Evolutionary conservation across 345 rosid genomes (phyloP).

Genomic region (Dipteronia sinensis): DNA sequence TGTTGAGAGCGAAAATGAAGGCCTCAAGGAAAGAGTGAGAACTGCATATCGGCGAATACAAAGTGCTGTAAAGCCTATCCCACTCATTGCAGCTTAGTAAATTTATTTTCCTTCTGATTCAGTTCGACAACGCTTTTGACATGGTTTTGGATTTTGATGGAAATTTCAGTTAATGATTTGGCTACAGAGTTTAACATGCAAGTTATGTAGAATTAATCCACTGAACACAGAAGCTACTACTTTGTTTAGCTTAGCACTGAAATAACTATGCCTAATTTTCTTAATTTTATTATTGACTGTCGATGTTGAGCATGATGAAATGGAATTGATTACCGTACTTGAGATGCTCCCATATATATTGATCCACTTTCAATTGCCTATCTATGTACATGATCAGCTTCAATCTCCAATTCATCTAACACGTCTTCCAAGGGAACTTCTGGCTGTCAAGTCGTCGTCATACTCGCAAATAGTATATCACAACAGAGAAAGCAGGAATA

Average conservation of each 20-base stretch:
- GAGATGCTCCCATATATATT: too few relatives aligned
- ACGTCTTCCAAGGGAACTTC: too few relatives aligned
- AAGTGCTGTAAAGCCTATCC: constrained; percentile 79
- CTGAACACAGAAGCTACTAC: not conserved
- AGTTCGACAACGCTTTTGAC: not conserved
- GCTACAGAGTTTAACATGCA: not conserved
- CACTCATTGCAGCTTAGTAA: constrained; percentile 47
- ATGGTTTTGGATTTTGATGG: constrained; percentile 5
- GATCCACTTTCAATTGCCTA: too few relatives aligned
- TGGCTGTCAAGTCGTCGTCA: too few relatives aligned
- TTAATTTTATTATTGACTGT: too few relatives aligned
- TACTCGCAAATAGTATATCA: too few relatives aligned
- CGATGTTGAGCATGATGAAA: too few relatives aligned
- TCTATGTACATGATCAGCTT: too few relatives aligned
- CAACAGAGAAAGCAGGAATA: too few relatives aligned
- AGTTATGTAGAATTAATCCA: not conserved
- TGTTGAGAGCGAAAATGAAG: constrained; percentile 88
- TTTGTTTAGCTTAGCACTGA: not conserved
- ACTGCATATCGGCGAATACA: constrained; percentile 67
- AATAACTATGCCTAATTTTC: too few relatives aligned
- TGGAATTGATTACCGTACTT: too few relatives aligned
- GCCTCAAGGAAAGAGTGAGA: constrained; percentile 80
- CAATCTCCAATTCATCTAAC: too few relatives aligned
- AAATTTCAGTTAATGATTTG: not conserved
- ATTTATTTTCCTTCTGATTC: not conserved